A percentile compares a stretch with the other conserved stretches of the same genome.
These are phyloP conservation scores for Ganoderma lingzhi DNA, from an alignment of 1,284 basidiomycete genomes.

Conservation along the genomic window DNA sequence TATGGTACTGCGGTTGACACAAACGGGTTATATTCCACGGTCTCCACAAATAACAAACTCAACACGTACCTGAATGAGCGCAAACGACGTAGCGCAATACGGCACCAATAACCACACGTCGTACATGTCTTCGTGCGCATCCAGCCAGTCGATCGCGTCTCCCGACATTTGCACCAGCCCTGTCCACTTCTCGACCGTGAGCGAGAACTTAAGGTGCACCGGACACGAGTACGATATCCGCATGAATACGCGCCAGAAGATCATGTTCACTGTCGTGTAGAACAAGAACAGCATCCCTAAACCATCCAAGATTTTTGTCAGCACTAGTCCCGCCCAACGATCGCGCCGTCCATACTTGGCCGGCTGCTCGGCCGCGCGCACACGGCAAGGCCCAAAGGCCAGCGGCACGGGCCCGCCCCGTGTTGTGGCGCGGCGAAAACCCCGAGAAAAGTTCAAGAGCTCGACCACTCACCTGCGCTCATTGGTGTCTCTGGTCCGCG, in stretches of 20 bases:
- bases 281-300: constrained; percentile 85
- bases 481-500: constrained; percentile 68
- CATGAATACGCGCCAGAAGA: constrained; percentile 96
- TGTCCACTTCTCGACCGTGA: constrained; percentile 85
- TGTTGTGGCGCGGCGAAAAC: constrained; percentile 6
- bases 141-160: constrained; percentile 91
- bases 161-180: constrained; percentile 76
- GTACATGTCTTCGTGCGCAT: constrained; percentile 80
- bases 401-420: constrained; percentile 10
- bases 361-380: constrained; percentile 16
- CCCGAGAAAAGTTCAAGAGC: constrained; percentile 3
- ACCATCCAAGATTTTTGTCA: constrained; percentile 2
- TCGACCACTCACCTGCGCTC: constrained; percentile 63
- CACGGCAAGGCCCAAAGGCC: constrained; percentile 15
- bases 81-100: constrained; percentile 91
- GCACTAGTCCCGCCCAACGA: background rate
- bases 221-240: constrained; percentile 90
- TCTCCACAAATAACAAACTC: constrained; percentile 33
- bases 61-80: constrained; percentile 82
- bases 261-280: constrained; percentile 88
- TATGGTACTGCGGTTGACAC: constrained; percentile 75
- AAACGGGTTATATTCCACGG: background rate
- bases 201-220: constrained; percentile 83
- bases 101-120: constrained; percentile 89
- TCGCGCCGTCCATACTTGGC: background rate